Evolutionary conservation across 2,329 filamentous ascomycete genomes (phyloP).

Genomic region (Beauveria scarabaeidicola): DNA sequence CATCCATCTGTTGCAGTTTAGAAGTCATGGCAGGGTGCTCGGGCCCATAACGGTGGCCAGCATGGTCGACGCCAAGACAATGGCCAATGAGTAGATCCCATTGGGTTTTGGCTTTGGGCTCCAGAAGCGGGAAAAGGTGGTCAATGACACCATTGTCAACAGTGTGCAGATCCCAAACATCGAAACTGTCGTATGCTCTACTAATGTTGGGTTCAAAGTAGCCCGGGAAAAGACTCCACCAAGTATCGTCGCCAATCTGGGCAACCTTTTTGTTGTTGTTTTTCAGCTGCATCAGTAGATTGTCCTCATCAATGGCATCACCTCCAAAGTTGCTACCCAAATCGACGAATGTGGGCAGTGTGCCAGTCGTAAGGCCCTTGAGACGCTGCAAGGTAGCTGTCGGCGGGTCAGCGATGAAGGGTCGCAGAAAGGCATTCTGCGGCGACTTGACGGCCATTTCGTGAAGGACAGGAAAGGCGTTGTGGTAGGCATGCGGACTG

Average conservation of each 20-base stretch:
- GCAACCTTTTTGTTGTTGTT: constrained; percentile 66
- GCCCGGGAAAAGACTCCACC: constrained; percentile 87
- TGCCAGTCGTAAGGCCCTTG: constrained; percentile 92
- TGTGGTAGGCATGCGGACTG: constrained; percentile 56
- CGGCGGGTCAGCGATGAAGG: constrained; percentile 94
- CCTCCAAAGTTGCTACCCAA: constrained; percentile 92
- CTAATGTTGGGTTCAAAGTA: constrained; percentile 86
- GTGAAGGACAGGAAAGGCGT: constrained; percentile 79
- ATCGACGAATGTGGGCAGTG: constrained; percentile 89
- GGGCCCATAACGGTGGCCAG: constrained; percentile 90
- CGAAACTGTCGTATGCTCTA: constrained; percentile 89
- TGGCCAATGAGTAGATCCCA: constrained; percentile 97
- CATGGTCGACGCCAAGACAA: constrained; percentile 91
- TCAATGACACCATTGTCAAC: constrained; percentile 92
- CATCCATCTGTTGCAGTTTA: constrained; percentile 88
- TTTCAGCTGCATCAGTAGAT: constrained; percentile 59
- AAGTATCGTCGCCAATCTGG: constrained; percentile 96
- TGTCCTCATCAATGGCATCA: constrained; percentile 89
- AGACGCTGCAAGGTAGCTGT: constrained; percentile 87
- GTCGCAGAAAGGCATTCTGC: constrained; percentile 76
- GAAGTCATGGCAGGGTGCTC: constrained; percentile 85
- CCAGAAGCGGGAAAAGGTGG: constrained; percentile 77
- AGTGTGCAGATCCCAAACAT: constrained; percentile 95
- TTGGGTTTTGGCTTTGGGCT: constrained; percentile 51
- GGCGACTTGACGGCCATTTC: constrained; percentile 69